Conservation (phyloP, 2,329 filamentous ascomycete genomes). For the Colletotrichum lini region DNA sequence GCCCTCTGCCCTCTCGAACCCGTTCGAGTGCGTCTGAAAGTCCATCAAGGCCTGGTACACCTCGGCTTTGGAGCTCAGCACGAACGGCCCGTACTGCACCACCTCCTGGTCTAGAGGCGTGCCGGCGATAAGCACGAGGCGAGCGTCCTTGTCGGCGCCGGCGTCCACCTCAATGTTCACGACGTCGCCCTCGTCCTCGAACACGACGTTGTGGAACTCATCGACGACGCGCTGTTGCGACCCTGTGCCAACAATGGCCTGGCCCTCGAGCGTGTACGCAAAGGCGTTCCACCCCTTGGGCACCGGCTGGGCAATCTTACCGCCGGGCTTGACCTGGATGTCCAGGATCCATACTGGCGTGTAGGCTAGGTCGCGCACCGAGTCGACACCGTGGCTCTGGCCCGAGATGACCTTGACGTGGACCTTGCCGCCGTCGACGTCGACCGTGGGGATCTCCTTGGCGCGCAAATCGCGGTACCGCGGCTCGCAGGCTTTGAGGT, state of each 20-base stretch:
- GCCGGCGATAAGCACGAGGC: slow-evolving; percentile 82
- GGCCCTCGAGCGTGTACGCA: slow-evolving; percentile 85
- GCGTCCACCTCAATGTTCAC: slow-evolving; percentile 79
- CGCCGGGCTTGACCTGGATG: slow-evolving; percentile 84
- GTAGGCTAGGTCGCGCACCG: slow-evolving; percentile 90
- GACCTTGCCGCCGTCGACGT: slow-evolving; percentile 80
- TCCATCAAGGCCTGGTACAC: slow-evolving; percentile 84
- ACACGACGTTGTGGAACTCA: slow-evolving; percentile 91
- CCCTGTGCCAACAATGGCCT: slow-evolving; percentile 72
- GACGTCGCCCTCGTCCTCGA: slow-evolving; percentile 83
- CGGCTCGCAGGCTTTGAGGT: slow-evolving; percentile 90
- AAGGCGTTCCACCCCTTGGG: slow-evolving; percentile 92
- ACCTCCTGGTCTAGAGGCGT: slow-evolving; percentile 85
- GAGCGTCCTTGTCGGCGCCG: slow-evolving; percentile 70
- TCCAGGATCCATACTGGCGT: slow-evolving; percentile 98
- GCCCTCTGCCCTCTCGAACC: slow-evolving; percentile 82
- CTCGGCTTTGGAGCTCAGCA: slow-evolving; percentile 79
- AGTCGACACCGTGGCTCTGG: slow-evolving; percentile 86
- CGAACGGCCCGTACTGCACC: slow-evolving; percentile 89
- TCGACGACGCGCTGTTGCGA: slow-evolving; percentile 67
- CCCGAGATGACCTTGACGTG: slow-evolving; percentile 92
- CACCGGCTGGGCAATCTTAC: slow-evolving; percentile 80
- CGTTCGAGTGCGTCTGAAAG: slow-evolving; percentile 80
- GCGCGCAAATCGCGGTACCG: slow-evolving; percentile 89
- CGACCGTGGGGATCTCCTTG: slow-evolving; percentile 83